These are phyloP conservation scores for Rhypophila decipiens DNA, from an alignment of 495 filamentous ascomycete species.

Conservation along the genomic window DNA sequence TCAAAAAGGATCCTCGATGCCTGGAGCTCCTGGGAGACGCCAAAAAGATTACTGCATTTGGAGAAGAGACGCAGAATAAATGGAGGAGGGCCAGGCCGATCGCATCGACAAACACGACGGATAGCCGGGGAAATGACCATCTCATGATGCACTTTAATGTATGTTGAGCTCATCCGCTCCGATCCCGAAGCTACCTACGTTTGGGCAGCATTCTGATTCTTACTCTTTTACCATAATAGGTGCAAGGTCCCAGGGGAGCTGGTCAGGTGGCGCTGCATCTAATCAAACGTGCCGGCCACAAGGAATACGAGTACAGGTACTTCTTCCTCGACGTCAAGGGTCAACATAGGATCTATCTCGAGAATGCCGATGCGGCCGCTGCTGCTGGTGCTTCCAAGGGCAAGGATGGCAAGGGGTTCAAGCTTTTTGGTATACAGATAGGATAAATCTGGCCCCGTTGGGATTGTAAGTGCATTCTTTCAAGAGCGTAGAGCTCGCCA, in stretches of 20 bases:
- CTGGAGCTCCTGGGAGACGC: slow-evolving; percentile 67
- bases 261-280: slow-evolving; percentile 76
- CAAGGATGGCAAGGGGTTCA: slow-evolving; percentile 39
- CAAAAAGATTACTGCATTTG: slow-evolving; percentile 73
- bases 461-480: too few relatives aligned
- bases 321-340: slow-evolving; percentile 70
- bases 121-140: slow-evolving; percentile 72
- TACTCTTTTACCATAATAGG: slow-evolving; percentile 43
- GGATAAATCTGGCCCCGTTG: too few relatives aligned
- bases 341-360: slow-evolving; percentile 55
- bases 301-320: slow-evolving; percentile 73
- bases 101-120: slow-evolving; percentile 63
- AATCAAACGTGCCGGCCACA: slow-evolving; percentile 50
- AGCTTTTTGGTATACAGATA: slow-evolving; percentile 63
- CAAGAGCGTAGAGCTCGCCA: too few relatives aligned
- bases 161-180: too few relatives aligned
- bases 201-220: too few relatives aligned
- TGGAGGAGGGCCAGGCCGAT: slow-evolving; percentile 84
- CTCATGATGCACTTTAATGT: slow-evolving; percentile 85
- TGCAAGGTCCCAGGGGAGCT: slow-evolving; percentile 70
- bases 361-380: slow-evolving; percentile 42
- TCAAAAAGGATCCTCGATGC: slow-evolving; percentile 65
- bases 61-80: slow-evolving; percentile 73
- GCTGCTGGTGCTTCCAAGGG: slow-evolving; percentile 20
- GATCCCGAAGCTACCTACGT: background rate